phyloP scores from a whole-genome alignment of 306 rosid species.

The Vigna unguiculata region DNA sequence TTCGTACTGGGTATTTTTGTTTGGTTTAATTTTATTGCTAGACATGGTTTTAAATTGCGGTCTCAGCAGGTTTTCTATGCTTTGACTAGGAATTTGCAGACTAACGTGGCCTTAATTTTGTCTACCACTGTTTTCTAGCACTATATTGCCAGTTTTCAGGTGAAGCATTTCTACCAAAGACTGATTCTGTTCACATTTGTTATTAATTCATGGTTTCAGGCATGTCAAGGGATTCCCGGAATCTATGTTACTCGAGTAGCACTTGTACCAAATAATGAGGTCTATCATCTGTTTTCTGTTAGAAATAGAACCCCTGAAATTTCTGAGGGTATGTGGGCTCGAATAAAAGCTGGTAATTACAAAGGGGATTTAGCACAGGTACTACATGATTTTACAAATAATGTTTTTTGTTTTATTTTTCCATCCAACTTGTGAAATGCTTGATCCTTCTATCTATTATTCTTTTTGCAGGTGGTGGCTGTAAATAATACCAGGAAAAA shows the following conservation, averaged over 20 bases:
- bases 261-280: slow-evolving; percentile 78
- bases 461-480: slow-evolving; percentile 67
- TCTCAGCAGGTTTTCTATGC: background rate
- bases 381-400: slow-evolving; percentile 39
- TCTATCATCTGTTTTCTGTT: slow-evolving; percentile 67
- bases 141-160: background rate
- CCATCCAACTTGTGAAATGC: slow-evolving; percentile 27
- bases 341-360: slow-evolving; percentile 88
- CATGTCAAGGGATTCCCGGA: slow-evolving; percentile 82
- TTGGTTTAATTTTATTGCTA: slow-evolving; percentile 27
- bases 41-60: background rate
- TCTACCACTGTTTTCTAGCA: background rate
- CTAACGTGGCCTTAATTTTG: background rate
- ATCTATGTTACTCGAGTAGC: slow-evolving; percentile 72
- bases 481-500: slow-evolving; percentile 67
- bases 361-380: slow-evolving; percentile 98
- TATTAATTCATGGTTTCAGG: slow-evolving; percentile 53
- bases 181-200: slow-evolving; percentile 18
- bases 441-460: slow-evolving; percentile 40
- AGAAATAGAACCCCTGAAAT: slow-evolving; percentile 63
- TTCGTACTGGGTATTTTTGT: slow-evolving; percentile 17
- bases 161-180: slow-evolving; percentile 6
- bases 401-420: slow-evolving; percentile 22
- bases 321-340: slow-evolving; percentile 83
- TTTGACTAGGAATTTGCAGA: too few species aligned